Base-by-base conservation (phyloP, 257 asterid species). In the Craterostigma plantagineum region DNA sequence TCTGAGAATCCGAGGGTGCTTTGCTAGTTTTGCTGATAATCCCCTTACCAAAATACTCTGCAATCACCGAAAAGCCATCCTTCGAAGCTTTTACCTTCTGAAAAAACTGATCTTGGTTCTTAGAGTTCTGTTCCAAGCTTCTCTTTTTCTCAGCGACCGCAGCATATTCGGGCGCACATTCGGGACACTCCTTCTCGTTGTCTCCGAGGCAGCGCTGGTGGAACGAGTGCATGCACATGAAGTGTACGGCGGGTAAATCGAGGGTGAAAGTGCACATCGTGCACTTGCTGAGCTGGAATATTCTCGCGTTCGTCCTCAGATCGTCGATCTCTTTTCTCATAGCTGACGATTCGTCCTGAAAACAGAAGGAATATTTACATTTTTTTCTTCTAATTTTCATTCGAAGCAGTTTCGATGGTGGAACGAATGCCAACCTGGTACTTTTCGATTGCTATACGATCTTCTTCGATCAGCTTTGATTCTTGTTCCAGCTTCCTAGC, bases 151-250 rank as follows among this genome's bases (percentile, higher is more conserved):
- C 95, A 44, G 57, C 34, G 34, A 83, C 92, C 42, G 76, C 67
- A 54, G 75, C 64, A 61, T 79, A 77, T 63, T 90, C 92, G 0
- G 93, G 84, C 46, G 93, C 98, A 49, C 98, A 90, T 62, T 68
- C 86, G 2, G 97, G 97, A 56, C 97, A 86, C 58, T 81, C 93
- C 55, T 78, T 86, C 67, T 81, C 97, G 17, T 81, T 86, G 65
- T 86, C 97, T 7, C 93, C 95, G 13, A 86, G 94, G 55, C 97
- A 86, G 42, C 67, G 93, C 58, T 82, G 98, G 60, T 90, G 98
- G 69, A 90, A 90, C 10, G 98, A 90, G 72, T 90, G 98, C 95
- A 77, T 77, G 55, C 98, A 83, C 92, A 90, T 77, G 48, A 90
- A 90, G 65, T 90, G 98, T 56, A 83, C 98, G 0, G 98, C 95